phyloP scores from a whole-genome alignment of 495 filamentous ascomycete genomes.

The Podospora tetraspora region DNA sequence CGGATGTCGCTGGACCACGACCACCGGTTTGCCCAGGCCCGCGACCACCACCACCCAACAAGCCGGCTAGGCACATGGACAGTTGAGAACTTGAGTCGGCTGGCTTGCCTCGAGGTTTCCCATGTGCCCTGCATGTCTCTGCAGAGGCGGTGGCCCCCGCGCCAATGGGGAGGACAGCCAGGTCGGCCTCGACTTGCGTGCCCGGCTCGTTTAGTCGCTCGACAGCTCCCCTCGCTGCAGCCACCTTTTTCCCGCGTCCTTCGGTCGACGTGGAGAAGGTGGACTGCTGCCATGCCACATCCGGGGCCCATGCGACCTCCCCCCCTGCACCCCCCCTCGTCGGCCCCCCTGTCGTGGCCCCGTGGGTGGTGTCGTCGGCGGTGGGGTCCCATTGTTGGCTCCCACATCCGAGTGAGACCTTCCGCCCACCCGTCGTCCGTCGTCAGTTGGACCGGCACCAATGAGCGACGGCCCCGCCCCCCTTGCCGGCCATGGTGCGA shows the following conservation, averaged over 20 bases:
- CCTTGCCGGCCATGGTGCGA: slow-evolving; percentile 25
- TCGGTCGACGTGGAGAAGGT: slow-evolving; percentile 25
- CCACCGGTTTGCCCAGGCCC: slow-evolving; percentile 3
- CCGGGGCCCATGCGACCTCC: slow-evolving; percentile 13
- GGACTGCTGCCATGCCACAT: slow-evolving; percentile 6
- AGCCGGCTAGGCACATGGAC: slow-evolving; percentile 20
- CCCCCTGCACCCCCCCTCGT: not conserved
- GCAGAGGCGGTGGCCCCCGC: slow-evolving; percentile 24
- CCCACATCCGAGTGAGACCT: slow-evolving; percentile 36
- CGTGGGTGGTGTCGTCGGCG: slow-evolving; percentile 10
- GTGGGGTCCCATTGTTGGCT: slow-evolving; percentile 32
- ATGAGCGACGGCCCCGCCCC: slow-evolving; percentile 34
- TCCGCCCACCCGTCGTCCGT: slow-evolving; percentile 34
- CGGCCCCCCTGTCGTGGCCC: slow-evolving; percentile 25
- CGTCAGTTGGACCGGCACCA: slow-evolving; percentile 33
- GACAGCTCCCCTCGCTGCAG: slow-evolving; percentile 29
- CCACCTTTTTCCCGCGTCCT: slow-evolving; percentile 25
- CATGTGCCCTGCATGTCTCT: slow-evolving; percentile 28
- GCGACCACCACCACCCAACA: slow-evolving; percentile 11
- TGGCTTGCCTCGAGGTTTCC: slow-evolving; percentile 15
- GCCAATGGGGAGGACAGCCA: slow-evolving; percentile 25
- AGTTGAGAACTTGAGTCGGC: not conserved
- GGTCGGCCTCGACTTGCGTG: slow-evolving; percentile 27
- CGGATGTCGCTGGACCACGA: not conserved
- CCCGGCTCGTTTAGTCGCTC: slow-evolving; percentile 35